Base-by-base conservation (phyloP, 208 protist species). In the Leishmania lainsoni region DNA sequence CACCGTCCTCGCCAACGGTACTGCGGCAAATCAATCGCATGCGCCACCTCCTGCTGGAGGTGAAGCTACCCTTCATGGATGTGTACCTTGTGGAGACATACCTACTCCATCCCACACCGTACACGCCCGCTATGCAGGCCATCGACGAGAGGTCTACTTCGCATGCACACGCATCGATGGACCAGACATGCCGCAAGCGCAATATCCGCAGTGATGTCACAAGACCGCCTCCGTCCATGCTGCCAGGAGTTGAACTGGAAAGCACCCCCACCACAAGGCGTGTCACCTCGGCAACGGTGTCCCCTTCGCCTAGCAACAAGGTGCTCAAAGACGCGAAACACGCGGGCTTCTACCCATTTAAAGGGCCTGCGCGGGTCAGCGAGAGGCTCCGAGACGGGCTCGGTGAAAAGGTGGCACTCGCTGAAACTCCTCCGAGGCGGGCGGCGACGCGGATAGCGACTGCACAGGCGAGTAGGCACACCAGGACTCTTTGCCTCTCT, bases 11-110 rank as follows among this genome's bases (percentile, higher is more conserved):
- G 29, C 29, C 61, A 5, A 20, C 3, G 29, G 22, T 66, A 66
- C 22, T n/a, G n/a, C 12, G n/a, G 61, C 61, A 66, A 16, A 42
- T 72, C 68, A 9, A 51, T 6, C 80, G 75, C 2, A 70, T 86
- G 42, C 76, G 73, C 16, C 17, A 6, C 22, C 58, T 86, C 9
- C 32, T 83, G 69, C 16, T 2, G 10, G 78, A 83, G 65, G 68
- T 83, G 66, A 70, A 82, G 63, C 73, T 86, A n/a, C 83, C 83
- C 0, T 39, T 65, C 12, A 9, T 83, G 0, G 83, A 86, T 66
- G 70, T 49, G 1, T 17, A 70, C 42, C 16, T 83, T 5, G 48
- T 80, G 9, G 76, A 81, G 45, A n/a, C 54, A 3, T 77, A 66
- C 45, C 5, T 86, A 0, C 9, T 78, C 14, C 69, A 68, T 20